A percentile compares a stretch with the other conserved stretches of the same genome.
phyloP scores from a whole-genome alignment of 2,329 filamentous ascomycete species.

The Exophiala viscosa region DNA sequence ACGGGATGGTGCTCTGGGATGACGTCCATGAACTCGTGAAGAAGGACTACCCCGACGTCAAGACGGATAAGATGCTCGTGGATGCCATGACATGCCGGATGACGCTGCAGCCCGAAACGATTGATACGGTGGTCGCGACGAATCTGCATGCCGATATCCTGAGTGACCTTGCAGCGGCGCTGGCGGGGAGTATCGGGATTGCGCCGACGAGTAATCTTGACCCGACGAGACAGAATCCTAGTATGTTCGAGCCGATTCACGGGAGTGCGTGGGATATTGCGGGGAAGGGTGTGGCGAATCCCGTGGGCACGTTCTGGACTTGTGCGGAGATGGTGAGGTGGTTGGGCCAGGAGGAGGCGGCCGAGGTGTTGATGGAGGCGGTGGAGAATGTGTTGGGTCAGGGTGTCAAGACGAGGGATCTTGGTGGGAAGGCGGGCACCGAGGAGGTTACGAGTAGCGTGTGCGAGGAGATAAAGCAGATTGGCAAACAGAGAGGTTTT shows the following conservation, averaged over 20 bases:
- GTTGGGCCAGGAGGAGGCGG: slow-evolving; percentile 58
- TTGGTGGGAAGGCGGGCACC: slow-evolving; percentile 57
- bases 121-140: slow-evolving; percentile 63
- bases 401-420: slow-evolving; percentile 56
- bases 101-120: slow-evolving; percentile 56
- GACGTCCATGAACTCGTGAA: slow-evolving; percentile 56
- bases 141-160: slow-evolving; percentile 65
- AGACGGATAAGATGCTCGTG: slow-evolving; percentile 63
- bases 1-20: slow-evolving; percentile 67
- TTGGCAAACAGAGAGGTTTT: slow-evolving; percentile 8
- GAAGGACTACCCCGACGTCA: slow-evolving; percentile 58
- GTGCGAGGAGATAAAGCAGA: slow-evolving; percentile 28
- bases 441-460: slow-evolving; percentile 58
- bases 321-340: slow-evolving; percentile 65
- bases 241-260: slow-evolving; percentile 63
- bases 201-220: slow-evolving; percentile 68
- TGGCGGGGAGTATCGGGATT: slow-evolving; percentile 69
- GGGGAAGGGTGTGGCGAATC: slow-evolving; percentile 93
- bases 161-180: slow-evolving; percentile 65
- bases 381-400: slow-evolving; percentile 59
- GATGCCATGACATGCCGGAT: slow-evolving; percentile 65
- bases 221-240: slow-evolving; percentile 57
- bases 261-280: slow-evolving; percentile 94
- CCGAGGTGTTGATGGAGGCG: slow-evolving; percentile 55
- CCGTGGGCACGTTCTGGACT: slow-evolving; percentile 68